Evolutionary conservation across 352 stramenopile species (phyloP).

Genomic region (Albugo candida): DNA sequence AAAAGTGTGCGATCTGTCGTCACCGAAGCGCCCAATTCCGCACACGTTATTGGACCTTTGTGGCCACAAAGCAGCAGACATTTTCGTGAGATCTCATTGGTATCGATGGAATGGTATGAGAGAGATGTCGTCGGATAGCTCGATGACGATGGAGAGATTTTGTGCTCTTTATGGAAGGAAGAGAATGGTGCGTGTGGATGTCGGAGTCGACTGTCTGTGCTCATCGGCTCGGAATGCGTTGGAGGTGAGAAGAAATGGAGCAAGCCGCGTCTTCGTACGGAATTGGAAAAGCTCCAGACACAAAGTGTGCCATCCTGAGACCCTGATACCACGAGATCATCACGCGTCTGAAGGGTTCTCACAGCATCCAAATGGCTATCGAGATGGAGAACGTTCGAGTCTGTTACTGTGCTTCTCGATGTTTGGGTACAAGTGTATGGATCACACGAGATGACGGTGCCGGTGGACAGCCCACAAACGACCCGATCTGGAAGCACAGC

Average conservation of each 20-base stretch:
- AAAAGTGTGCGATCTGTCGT: slow-evolving; percentile 30
- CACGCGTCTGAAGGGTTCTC: slow-evolving; percentile 30
- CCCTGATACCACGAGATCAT: slow-evolving; percentile 38
- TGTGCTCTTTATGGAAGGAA: not conserved
- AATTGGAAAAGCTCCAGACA: slow-evolving; percentile 44
- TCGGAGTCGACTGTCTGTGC: no score
- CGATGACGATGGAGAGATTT: slow-evolving; percentile 1
- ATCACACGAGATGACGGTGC: not conserved
- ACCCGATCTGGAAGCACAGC: slow-evolving; percentile 26
- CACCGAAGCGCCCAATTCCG: slow-evolving; percentile 58
- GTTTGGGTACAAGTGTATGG: not conserved
- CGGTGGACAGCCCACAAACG: slow-evolving; percentile 19
- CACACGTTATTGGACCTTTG: slow-evolving; percentile 29
- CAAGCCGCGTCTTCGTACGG: slow-evolving; percentile 29
- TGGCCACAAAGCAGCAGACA: slow-evolving; percentile 48
- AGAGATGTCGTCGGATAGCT: no score
- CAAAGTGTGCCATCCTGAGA: slow-evolving; percentile 53
- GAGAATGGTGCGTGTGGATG: not conserved
- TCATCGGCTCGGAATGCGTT: no score
- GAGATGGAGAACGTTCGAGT: slow-evolving; percentile 7
- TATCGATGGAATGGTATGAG: slow-evolving; percentile 14
- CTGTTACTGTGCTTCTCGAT: no score
- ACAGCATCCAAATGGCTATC: slow-evolving; percentile 24
- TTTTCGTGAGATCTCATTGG: slow-evolving; percentile 28
- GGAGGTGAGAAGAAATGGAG: slow-evolving; percentile 29